phyloP scores from a whole-genome alignment of 1,284 basidiomycete species.

The Cutaneotrichosporon cavernicola region DNA sequence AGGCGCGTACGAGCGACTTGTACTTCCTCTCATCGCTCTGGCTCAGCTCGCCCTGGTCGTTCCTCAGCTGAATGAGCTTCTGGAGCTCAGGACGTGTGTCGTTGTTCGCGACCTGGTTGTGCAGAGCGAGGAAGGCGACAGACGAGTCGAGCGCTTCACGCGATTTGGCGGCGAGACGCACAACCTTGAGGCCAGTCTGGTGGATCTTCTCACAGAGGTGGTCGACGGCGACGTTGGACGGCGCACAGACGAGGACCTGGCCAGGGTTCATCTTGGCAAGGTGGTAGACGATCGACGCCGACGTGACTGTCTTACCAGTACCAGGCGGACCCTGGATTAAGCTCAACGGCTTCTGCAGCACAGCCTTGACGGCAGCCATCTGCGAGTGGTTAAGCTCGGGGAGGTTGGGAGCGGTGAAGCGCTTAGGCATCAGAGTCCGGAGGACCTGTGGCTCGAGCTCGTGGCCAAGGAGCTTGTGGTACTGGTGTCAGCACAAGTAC shows the following conservation, averaged over 20 bases:
- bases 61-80: conserved; percentile 96
- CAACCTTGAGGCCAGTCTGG: conserved; percentile 92
- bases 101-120: conserved; percentile 95
- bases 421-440: conserved; percentile 63
- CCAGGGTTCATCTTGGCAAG: conserved; percentile 99
- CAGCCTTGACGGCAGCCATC: conserved; percentile 98
- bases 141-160: conserved; percentile 95
- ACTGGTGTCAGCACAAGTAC: conserved; percentile 57
- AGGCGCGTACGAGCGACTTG: conserved; percentile 88
- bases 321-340: conserved; percentile 98
- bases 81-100: conserved; percentile 92
- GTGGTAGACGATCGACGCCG: conserved; percentile 98
- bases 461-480: conserved; percentile 96
- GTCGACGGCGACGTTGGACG: conserved; percentile 98
- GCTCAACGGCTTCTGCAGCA: conserved; percentile 96
- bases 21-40: conserved; percentile 97
- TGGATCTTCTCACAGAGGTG: conserved; percentile 99
- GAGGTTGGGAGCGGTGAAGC: conserved; percentile 92
- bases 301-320: conserved; percentile 98
- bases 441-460: conserved; percentile 89
- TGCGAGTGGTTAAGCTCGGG: conserved; percentile 99
- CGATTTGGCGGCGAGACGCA: conserved; percentile 94
- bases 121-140: conserved; percentile 88
- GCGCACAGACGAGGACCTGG: conserved; percentile 97
- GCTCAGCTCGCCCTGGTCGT: conserved; percentile 93